Conservation (phyloP, 495 filamentous ascomycete genomes). For the Tuber microsphaerosporum region DNA sequence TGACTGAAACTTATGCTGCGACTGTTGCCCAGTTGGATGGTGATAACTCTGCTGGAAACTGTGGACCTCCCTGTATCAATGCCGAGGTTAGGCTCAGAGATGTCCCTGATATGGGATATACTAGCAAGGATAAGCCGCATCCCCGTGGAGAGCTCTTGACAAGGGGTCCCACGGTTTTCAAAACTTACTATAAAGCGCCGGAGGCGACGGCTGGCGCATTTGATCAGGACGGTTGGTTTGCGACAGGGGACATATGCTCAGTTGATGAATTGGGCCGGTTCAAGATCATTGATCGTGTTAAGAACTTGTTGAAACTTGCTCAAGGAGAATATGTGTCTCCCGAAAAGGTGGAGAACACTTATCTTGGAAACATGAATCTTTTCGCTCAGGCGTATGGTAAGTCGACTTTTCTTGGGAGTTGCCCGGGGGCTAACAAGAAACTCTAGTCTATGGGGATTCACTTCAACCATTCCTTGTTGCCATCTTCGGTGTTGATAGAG, state of each 20-base stretch:
- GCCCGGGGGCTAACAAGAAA: not conserved
- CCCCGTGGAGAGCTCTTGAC: conserved; percentile 86
- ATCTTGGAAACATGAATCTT: conserved; percentile 68
- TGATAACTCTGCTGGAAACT: conserved; percentile 74
- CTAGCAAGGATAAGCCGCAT: conserved; percentile 79
- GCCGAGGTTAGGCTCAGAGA: conserved; percentile 76
- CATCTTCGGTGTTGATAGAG: conserved; percentile 78
- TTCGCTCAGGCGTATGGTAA: conserved; percentile 62
- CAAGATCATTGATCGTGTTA: conserved; percentile 88
- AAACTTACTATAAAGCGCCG: conserved; percentile 78
- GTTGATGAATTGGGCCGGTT: conserved; percentile 82
- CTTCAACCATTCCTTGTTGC: conserved; percentile 75
- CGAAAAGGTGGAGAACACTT: conserved; percentile 91
- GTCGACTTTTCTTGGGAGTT: not conserved
- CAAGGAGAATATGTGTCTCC: conserved; percentile 98
- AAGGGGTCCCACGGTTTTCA: conserved; percentile 69
- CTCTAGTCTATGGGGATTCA: conserved; percentile 74
- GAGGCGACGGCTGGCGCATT: conserved; percentile 78
- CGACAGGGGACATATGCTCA: conserved; percentile 81
- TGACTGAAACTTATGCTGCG: conserved; percentile 91
- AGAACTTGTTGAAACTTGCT: conserved; percentile 95
- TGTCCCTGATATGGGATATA: conserved; percentile 93
- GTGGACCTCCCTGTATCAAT: conserved; percentile 60
- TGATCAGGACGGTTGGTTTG: conserved; percentile 90
- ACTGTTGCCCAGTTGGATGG: conserved; percentile 58